Evolutionary conservation across 257 asterid genomes (phyloP).

Genomic region (Anisodus tanguticus): DNA sequence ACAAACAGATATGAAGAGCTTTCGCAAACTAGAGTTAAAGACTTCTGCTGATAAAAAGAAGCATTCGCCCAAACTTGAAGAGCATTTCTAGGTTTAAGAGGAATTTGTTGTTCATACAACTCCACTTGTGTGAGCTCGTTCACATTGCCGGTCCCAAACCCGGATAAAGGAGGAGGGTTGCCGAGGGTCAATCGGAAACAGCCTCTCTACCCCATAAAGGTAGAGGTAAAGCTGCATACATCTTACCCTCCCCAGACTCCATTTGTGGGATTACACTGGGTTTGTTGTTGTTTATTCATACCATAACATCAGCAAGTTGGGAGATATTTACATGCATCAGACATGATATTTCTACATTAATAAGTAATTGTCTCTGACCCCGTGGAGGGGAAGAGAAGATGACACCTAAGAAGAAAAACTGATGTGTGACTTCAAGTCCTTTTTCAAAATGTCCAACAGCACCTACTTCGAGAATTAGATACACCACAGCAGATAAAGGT

Average conservation of each 20-base stretch:
- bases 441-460: background rate
- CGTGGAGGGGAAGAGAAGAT: constrained; percentile 11
- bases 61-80: constrained; percentile 4
- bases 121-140: too few relatives aligned
- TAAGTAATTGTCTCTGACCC: constrained; percentile 3
- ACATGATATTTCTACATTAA: background rate
- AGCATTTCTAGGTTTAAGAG: constrained; percentile 4
- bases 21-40: background rate
- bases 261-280: too few relatives aligned
- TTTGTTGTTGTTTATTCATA: background rate
- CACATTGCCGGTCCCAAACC: too few relatives aligned
- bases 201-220: too few relatives aligned
- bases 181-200: too few relatives aligned
- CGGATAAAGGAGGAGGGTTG: too few relatives aligned
- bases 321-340: background rate
- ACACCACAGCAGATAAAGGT: background rate
- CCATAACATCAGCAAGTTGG: background rate
- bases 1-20: background rate
- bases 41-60: background rate
- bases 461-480: background rate
- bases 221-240: too few relatives aligned
- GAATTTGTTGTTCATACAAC: background rate
- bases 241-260: too few relatives aligned
- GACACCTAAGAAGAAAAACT: background rate
- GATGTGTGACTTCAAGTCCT: background rate